Evolutionary conservation across 306 rosid species (phyloP).

Genomic region (Cajanus cajan): DNA sequence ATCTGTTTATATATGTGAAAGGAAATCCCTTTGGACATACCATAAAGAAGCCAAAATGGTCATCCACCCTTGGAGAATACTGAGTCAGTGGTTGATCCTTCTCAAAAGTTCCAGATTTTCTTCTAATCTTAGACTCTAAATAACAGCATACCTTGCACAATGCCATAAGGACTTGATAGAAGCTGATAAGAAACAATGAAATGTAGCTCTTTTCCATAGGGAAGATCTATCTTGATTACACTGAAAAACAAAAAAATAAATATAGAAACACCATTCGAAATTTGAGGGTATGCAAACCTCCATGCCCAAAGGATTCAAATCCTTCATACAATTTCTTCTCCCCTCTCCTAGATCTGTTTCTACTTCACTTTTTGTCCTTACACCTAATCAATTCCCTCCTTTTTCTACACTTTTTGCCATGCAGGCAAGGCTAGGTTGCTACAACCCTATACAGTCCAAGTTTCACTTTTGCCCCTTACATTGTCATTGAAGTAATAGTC

Average conservation of each 20-base stretch:
- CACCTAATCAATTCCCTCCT: neutral
- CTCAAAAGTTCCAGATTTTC: neutral
- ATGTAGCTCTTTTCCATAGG: neutral
- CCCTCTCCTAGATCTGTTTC: neutral
- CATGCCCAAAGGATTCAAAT: neutral
- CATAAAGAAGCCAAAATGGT: neutral
- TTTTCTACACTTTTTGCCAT: too few species aligned
- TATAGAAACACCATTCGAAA: neutral
- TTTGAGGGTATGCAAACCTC: neutral
- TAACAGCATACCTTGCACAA: conserved; percentile 1
- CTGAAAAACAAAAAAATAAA: too few species aligned
- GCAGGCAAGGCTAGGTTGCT: too few species aligned
- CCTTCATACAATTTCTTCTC: neutral
- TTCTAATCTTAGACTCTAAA: neutral
- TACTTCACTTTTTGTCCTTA: neutral
- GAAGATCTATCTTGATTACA: neutral
- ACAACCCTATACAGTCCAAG: too few species aligned
- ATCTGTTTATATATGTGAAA: neutral
- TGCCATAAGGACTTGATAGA: neutral
- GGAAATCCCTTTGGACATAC: neutral
- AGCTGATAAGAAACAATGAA: too few species aligned
- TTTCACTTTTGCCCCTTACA: too few species aligned
- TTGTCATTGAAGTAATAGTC: too few species aligned
- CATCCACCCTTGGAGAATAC: neutral
- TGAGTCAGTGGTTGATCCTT: neutral